Base-by-base conservation (phyloP, 2,329 filamentous ascomycete genomes). In the Sporothrix euskadiensis region DNA sequence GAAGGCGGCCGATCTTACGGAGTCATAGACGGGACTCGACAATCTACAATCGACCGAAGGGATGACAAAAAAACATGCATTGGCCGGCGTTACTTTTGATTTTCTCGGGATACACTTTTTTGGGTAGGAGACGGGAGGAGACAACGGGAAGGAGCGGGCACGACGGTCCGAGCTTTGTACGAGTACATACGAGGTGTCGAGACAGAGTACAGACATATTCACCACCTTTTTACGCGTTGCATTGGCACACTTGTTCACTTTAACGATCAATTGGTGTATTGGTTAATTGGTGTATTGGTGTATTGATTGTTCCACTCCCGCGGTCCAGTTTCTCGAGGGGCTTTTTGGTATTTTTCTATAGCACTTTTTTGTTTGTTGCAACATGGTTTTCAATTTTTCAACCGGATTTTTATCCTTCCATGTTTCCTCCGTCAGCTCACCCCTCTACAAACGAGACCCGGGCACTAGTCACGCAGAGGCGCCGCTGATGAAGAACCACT, bases 401-500 rank as follows among this genome's bases (percentile, higher is more conserved):
- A 16, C 61, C 39, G 30, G 6, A 30, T 39, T 49, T 41, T 66
- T 49, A 52, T n/a, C 5, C 35, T 26, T 14, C 54, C 14, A 22
- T 12, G 3, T 22, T 22, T 26, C 52, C 30, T 61, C 56, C 56
- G 35, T 66, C 39, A 16, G 19, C 35, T n/a, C 32, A 44, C 35
- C 59, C 32, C 52, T 69, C 71, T 73, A 76, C 73, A 75, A 52
- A n/a, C 70, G 73, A 71, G 73, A 49, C 72, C 32, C 66, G 49
- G 54, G 30, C 35, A 35, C 52, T 71, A 76, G 73, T 78, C 92
- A 95, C 79, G 91, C 88, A 79, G 94, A 93, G 81, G 96, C 96
- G 84, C 96, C 96, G 83, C 94, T 97, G 85, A 99, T 99, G 90
- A 98, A 99, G 92, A 99, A 99, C 96, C 96, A 99, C 91, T 99